phyloP scores from a whole-genome alignment of 148 eudicot species.

The Vaccinium vitisidaea region DNA sequence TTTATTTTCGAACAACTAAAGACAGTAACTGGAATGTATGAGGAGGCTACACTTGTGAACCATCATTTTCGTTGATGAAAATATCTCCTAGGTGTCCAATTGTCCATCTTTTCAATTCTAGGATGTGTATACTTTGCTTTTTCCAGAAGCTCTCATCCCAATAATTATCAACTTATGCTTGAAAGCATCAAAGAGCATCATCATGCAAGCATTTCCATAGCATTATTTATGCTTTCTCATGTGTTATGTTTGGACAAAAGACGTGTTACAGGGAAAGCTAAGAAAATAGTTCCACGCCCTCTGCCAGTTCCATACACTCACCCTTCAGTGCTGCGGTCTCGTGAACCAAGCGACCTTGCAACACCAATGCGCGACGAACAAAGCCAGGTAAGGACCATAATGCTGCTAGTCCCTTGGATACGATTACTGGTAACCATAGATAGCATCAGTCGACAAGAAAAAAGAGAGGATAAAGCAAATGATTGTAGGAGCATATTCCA shows the following conservation, averaged over 20 bases:
- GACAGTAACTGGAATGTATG: background rate
- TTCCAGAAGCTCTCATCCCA: background rate
- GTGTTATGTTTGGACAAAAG: slow-evolving; percentile 12
- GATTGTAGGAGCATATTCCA: background rate
- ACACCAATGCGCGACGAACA: slow-evolving; percentile 21
- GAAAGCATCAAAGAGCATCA: background rate
- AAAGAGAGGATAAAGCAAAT: background rate
- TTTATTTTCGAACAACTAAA: background rate
- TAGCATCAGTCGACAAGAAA: background rate
- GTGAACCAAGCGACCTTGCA: slow-evolving; percentile 20
- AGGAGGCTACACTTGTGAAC: background rate
- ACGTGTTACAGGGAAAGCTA: slow-evolving; percentile 39
- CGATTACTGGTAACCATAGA: background rate
- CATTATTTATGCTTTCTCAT: background rate
- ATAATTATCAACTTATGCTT: background rate
- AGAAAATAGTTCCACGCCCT: slow-evolving; percentile 33
- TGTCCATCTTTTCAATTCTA: background rate
- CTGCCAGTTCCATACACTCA: slow-evolving; percentile 33
- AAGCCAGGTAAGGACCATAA: slow-evolving; percentile 25
- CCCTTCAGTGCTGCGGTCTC: slow-evolving; percentile 8
- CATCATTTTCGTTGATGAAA: background rate
- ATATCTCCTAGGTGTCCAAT: background rate
- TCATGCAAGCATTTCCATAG: background rate
- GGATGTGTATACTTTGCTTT: background rate
- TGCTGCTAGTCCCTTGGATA: background rate